Conservation (phyloP, 2,329 filamentous ascomycete genomes). For the Pyricularia grisea region DNA sequence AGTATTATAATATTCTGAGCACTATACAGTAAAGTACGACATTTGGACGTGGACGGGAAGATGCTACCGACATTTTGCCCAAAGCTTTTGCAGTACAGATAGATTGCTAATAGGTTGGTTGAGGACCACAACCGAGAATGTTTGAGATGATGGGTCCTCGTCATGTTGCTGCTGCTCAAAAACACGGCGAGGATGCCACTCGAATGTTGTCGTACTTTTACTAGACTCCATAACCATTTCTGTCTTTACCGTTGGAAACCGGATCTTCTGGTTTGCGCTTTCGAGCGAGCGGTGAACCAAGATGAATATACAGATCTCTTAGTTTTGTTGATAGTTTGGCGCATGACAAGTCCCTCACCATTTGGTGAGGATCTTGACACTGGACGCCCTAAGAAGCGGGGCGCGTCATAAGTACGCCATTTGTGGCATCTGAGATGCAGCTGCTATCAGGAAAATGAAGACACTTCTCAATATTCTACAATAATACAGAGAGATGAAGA, state of each 20-base stretch:
- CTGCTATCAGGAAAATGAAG: not conserved
- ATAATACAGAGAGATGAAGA: not conserved
- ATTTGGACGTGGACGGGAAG: not conserved
- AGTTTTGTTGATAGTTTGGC: not conserved
- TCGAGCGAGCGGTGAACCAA: not conserved
- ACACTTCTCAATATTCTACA: not conserved
- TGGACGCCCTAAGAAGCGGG: not conserved
- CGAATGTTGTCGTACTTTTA: not conserved
- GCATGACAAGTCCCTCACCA: not conserved
- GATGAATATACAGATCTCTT: not conserved
- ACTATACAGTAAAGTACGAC: not conserved
- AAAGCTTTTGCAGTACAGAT: conserved; percentile 35
- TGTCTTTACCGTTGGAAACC: not conserved
- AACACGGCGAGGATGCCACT: conserved; percentile 14
- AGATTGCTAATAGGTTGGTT: conserved; percentile 41
- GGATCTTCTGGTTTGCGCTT: not conserved
- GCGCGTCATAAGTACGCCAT: too few species aligned
- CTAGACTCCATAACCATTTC: not conserved
- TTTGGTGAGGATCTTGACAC: not conserved
- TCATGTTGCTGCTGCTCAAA: not conserved
- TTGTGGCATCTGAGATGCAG: too few species aligned
- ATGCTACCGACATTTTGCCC: conserved; percentile 33
- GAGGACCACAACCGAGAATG: conserved; percentile 37
- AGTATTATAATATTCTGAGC: not conserved
- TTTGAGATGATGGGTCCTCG: not conserved